Base-by-base conservation (phyloP, 2,329 filamentous ascomycete species). In the Fusarium foetens region DNA sequence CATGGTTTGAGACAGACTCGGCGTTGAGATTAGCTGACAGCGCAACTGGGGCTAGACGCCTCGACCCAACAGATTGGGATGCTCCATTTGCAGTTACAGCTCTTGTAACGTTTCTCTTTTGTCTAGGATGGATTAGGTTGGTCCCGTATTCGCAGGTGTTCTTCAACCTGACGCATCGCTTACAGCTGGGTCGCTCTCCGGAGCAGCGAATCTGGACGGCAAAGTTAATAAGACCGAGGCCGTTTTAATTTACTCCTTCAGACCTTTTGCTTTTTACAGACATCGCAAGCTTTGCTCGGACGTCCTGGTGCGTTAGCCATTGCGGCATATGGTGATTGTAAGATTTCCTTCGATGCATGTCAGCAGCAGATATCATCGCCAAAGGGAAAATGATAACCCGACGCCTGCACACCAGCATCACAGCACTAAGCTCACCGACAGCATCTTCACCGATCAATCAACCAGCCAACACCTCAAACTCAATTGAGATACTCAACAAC, bases 221-320 rank as follows among this genome's bases (percentile, higher is more conserved):
- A 8, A 5, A 10, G 55, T 58, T 1, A 52, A 9, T 3, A 9
- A 13, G 36, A 10, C 14, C 5, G 1, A 0, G 8, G 0, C 6
- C 3, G 14, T 10, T 10, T 5, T 3, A 23, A 23, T 41, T 7
- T 8, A 0, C 0, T 23, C 6, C 0, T 8, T 2, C 25, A 27
- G 39, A 71, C 70, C 61, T 75, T 75, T 45, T 74, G 73, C 6
- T 35, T 42, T n/a, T 68, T 75, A n/a, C 73, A 75, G 13, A 61
- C 25, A 5, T 41, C 29, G 1, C 73, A 75, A 1, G 73, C 73
- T 4, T 58, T 75, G 7, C 68, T 72, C 1, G 73, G 73, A 0
- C 72, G 68, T 4, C 73, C 72, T 0, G 59, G 51, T 3, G 33
- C 3, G 31, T 41, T 48, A 1, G 35, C 17, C 68, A 71, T 71